Conservation (phyloP, 1,139 yeast genomes). For the Wickerhamomyces sp. region DNA sequence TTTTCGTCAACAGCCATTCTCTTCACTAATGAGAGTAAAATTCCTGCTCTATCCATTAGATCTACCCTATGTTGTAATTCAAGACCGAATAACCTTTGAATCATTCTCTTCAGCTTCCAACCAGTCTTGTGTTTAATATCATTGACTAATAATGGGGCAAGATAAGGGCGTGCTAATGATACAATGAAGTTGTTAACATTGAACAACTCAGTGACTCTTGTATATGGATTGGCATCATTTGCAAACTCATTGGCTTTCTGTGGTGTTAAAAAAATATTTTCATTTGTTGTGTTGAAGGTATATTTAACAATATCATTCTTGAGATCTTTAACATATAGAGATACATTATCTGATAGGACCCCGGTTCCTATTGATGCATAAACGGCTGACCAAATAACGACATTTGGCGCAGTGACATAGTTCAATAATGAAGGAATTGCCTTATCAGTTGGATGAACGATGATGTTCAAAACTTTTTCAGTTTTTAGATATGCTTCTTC, state of each 20-base stretch:
- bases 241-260: slow-evolving; percentile 36
- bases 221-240: slow-evolving; percentile 64
- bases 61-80: slow-evolving; percentile 84
- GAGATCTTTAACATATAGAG: slow-evolving; percentile 65
- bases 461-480: slow-evolving; percentile 77
- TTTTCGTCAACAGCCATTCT: slow-evolving; percentile 84
- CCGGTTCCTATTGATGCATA: slow-evolving; percentile 62
- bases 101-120: slow-evolving; percentile 30
- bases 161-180: slow-evolving; percentile 85
- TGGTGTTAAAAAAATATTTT: slow-evolving; percentile 38
- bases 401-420: slow-evolving; percentile 92
- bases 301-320: slow-evolving; percentile 49
- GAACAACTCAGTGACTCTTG: slow-evolving; percentile 83
- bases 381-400: slow-evolving; percentile 75
- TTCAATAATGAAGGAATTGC: slow-evolving; percentile 73
- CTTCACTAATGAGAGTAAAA: slow-evolving; percentile 65
- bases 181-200: slow-evolving; percentile 91
- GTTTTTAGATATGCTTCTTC: slow-evolving; percentile 90
- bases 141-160: slow-evolving; percentile 82
- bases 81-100: slow-evolving; percentile 30
- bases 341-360: slow-evolving; percentile 54
- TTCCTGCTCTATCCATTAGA: slow-evolving; percentile 72
- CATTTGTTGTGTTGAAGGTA: slow-evolving; percentile 6
- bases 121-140: slow-evolving; percentile 62
- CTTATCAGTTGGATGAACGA: slow-evolving; percentile 79